Base-by-base conservation (phyloP, 768 basidiomycete species). In the Cystoderma amianthinum region DNA sequence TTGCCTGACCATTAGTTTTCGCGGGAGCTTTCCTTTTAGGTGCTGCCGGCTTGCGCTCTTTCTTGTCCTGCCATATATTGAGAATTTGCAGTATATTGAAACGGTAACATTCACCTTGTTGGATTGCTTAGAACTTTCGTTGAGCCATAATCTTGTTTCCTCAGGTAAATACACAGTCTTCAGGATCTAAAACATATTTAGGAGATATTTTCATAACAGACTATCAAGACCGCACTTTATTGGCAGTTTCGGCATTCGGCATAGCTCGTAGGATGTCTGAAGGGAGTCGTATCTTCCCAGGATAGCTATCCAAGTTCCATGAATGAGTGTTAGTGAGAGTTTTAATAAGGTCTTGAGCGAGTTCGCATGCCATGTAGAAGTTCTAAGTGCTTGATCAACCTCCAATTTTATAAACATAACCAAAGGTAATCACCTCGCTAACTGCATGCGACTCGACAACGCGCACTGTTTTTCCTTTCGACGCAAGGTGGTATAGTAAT, bases 311-410 rank as follows among this genome's bases (percentile, higher is more conserved):
- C 2, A 97, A 62, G 3, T 70, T 72, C 91, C 94, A 97, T 2
- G 73, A 71, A 43, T 84, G 76, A 11, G 61, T 42, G 23, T 78
- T 72, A 1, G 80, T 79, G n/a, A 76, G 74, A 1, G 69, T 62
- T 52, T 82, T 85, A 60, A 97, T 84, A 23, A 96, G 64, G 50
- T 89, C 78, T 60, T 96, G 90, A 0, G 95, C 84, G 5, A 98
- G 70, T 51, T 99, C 96, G 48, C 86, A 81, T 44, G 90, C 69
- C 6, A 80, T 72, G 54, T 96, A 98, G 30, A 99, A 67, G 57
- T 90, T 87, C 94, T 96, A 49, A 22, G 11, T 16, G 20, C 9
- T 38, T 23, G 5, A n/a, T 6, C n/a, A n/a, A n/a, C n/a, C n/a
- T n/a, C n/a, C n/a, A n/a, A n/a, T n/a, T n/a, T n/a, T n/a, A n/a